Percentiles rank a stretch among this genome's conserved stretches.
phyloP scores from a whole-genome alignment of 345 rosid species.

The Barbarea vulgaris region DNA sequence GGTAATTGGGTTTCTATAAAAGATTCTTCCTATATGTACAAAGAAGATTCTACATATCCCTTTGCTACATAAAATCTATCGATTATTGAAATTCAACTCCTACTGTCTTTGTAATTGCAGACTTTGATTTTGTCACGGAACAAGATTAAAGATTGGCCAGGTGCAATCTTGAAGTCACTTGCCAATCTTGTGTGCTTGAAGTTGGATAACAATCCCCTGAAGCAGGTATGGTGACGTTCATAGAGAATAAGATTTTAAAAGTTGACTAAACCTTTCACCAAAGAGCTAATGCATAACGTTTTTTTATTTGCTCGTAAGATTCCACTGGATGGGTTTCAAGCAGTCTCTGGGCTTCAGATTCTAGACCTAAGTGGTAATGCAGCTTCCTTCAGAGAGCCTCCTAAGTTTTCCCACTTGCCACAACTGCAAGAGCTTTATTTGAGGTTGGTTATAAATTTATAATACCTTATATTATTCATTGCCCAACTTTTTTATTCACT shows the following conservation, averaged over 20 bases:
- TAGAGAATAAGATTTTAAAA: background rate
- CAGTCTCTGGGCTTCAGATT: conserved; percentile 68
- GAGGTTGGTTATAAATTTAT: conserved; percentile 52
- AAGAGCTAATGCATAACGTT: conserved; percentile 24
- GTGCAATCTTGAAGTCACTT: conserved; percentile 62
- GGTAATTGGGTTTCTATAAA: conserved; percentile 44
- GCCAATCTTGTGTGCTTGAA: conserved; percentile 70
- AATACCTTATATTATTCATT: background rate
- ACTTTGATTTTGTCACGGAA: conserved; percentile 74
- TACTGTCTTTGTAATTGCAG: conserved; percentile 49
- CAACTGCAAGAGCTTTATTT: conserved; percentile 83
- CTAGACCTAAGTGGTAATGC: conserved; percentile 81
- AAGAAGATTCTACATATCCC: background rate
- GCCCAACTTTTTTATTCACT: background rate
- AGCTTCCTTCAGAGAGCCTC: conserved; percentile 55
- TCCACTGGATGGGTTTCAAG: conserved; percentile 74
- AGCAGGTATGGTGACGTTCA: conserved; percentile 53
- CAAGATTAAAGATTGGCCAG: conserved; percentile 85
- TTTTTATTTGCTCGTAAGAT: conserved; percentile 52
- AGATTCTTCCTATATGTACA: background rate
- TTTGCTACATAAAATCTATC: conserved; percentile 1
- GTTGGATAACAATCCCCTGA: conserved; percentile 77
- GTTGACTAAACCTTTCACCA: conserved; percentile 10
- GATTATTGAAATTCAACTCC: background rate
- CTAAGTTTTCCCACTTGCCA: conserved; percentile 64